phyloP scores from a whole-genome alignment of 129 eudicot genomes.

The Logfia minima region DNA sequence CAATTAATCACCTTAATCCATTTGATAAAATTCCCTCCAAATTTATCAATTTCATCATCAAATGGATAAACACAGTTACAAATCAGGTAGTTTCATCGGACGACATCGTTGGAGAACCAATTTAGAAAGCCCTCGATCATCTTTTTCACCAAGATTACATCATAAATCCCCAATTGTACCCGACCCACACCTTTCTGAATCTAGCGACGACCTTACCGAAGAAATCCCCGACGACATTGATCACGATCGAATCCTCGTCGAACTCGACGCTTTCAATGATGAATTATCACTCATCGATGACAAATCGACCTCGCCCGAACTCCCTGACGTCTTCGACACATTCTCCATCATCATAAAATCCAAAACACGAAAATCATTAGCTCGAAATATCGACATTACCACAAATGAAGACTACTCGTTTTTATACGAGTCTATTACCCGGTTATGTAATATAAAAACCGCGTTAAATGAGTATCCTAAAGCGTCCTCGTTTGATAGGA shows the following conservation, averaged over 20 bases:
- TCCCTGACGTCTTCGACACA: conserved; percentile 44
- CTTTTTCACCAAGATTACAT: conserved; percentile 16
- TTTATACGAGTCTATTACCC: conserved; percentile 41
- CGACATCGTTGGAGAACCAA: conserved; percentile 35
- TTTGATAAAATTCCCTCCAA: neutral
- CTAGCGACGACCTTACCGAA: neutral
- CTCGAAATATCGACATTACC: conserved; percentile 28
- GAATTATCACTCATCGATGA: conserved; percentile 34
- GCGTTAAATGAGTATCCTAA: conserved; percentile 37
- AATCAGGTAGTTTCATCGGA: conserved; percentile 40
- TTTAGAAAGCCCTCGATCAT: conserved; percentile 26
- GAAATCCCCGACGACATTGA: conserved; percentile 7
- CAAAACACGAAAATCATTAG: conserved; percentile 22
- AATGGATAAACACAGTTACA: conserved; percentile 33
- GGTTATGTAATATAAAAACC: conserved; percentile 36
- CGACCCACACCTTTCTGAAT: neutral
- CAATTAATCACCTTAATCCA: neutral
- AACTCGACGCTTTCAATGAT: conserved; percentile 44
- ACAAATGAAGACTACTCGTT: conserved; percentile 35
- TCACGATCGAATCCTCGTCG: conserved; percentile 22
- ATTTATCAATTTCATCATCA: neutral
- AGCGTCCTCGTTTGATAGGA: conserved; percentile 27
- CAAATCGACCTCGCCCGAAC: conserved; percentile 40
- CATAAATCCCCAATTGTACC: conserved; percentile 18
- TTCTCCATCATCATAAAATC: conserved; percentile 40